Evolutionary conservation across 495 filamentous ascomycete species (phyloP).

Genomic region (Parathielavia hyrcaniae): DNA sequence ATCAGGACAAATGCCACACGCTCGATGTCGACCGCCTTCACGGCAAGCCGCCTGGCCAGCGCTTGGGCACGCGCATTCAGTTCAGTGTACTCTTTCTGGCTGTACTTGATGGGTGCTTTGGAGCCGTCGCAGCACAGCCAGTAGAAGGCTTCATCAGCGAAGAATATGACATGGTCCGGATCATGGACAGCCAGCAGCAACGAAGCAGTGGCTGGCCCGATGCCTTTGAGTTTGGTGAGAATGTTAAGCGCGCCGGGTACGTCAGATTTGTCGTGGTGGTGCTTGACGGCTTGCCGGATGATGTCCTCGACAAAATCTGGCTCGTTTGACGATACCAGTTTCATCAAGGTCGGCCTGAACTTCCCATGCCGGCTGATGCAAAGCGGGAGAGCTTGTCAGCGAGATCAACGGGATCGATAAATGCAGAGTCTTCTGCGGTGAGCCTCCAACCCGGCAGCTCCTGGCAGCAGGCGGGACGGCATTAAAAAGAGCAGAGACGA

Average conservation of each 20-base stretch:
- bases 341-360: constrained; percentile 61
- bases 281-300: constrained; percentile 44
- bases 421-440: background rate
- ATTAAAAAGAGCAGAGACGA: background rate
- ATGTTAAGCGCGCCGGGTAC: constrained; percentile 43
- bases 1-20: constrained; percentile 61
- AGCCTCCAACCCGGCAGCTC: constrained; percentile 4
- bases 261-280: constrained; percentile 42
- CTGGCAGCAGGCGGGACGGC: background rate
- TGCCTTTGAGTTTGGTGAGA: constrained; percentile 52
- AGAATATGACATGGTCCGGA: constrained; percentile 58
- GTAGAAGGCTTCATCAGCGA: constrained; percentile 67
- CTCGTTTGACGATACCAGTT: constrained; percentile 57
- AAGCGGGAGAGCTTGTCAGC: background rate
- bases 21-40: constrained; percentile 57
- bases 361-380: constrained; percentile 54
- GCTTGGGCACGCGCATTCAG: constrained; percentile 44
- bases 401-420: background rate
- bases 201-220: constrained; percentile 69
- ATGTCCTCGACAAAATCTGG: constrained; percentile 37
- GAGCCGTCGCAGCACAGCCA: constrained; percentile 53
- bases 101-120: constrained; percentile 54
- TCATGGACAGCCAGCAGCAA: constrained; percentile 59
- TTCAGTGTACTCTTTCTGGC: constrained; percentile 53
- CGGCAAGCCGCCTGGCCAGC: constrained; percentile 45